A percentile compares a stretch with the other conserved stretches of the same genome.
Conservation (phyloP, 495 filamentous ascomycete species). For the Tuber aestivum region DNA sequence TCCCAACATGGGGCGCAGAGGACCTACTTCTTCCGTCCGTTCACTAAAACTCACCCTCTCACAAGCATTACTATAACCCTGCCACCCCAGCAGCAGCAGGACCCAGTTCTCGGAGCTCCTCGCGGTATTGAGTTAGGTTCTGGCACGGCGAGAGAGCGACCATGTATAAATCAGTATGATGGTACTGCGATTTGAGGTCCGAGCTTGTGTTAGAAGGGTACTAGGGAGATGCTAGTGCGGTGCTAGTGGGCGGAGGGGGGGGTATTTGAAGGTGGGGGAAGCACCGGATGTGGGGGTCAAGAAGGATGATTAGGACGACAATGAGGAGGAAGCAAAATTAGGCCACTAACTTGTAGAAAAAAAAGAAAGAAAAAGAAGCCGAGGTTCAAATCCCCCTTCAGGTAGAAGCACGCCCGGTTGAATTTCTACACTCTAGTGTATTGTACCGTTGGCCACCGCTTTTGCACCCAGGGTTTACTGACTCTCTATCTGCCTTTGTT, state of each 20-base stretch:
- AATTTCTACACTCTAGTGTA: not conserved
- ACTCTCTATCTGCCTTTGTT: not conserved
- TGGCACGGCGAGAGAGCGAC: no score
- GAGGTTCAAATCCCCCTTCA: not conserved
- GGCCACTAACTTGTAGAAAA: not conserved
- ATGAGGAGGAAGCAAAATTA: not conserved
- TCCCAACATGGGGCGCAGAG: no score
- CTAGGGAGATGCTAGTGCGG: no score
- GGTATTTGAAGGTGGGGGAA: not conserved
- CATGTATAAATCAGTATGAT: not conserved
- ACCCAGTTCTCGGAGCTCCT: not conserved
- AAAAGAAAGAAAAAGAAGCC: not conserved
- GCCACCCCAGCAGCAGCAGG: no score
- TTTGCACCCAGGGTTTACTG: not conserved
- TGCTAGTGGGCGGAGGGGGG: no score
- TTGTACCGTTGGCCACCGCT: not conserved
- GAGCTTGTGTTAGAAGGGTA: not conserved
- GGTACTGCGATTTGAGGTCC: not conserved
- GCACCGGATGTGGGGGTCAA: not conserved
- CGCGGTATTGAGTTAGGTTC: not conserved
- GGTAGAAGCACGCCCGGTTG: no score
- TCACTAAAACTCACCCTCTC: no score
- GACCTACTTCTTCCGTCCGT: no score
- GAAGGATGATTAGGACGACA: not conserved
- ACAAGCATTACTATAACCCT: not conserved